Conservation (phyloP, 2,329 filamentous ascomycete species). For the Colletotrichum gigasporum region DNA sequence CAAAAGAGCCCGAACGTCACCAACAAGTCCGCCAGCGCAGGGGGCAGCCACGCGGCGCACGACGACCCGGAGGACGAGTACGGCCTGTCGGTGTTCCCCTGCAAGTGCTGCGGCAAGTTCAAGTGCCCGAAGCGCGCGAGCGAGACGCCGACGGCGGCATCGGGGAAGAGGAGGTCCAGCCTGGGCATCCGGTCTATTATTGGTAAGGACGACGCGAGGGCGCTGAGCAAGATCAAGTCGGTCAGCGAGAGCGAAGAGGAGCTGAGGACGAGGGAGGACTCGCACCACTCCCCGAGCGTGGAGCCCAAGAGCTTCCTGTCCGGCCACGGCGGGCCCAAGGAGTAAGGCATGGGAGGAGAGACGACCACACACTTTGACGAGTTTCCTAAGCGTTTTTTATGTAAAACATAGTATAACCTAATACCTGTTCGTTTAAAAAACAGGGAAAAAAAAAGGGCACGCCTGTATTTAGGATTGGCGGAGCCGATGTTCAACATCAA, state of each 20-base stretch:
- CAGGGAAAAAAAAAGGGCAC: too few relatives aligned
- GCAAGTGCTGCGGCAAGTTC: slow-evolving; percentile 4
- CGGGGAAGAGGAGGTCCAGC: neutral
- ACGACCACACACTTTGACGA: neutral
- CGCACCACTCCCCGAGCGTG: neutral
- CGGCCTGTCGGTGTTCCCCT: neutral
- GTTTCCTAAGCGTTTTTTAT: too few relatives aligned
- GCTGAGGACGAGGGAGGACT: neutral
- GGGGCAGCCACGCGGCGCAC: neutral
- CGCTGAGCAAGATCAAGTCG: neutral
- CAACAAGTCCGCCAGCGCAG: neutral
- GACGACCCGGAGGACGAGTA: neutral
- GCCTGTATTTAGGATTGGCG: too few relatives aligned
- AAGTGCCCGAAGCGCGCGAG: slow-evolving; percentile 12
- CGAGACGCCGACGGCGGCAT: neutral
- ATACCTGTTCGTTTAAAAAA: too few relatives aligned
- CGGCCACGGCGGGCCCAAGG: neutral
- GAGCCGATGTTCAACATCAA: too few relatives aligned
- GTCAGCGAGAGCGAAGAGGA: slow-evolving; percentile 24
- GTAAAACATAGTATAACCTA: too few relatives aligned
- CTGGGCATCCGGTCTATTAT: neutral
- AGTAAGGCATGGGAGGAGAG: neutral
- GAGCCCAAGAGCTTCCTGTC: slow-evolving; percentile 1
- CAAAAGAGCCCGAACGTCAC: neutral
- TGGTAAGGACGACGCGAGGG: neutral